phyloP scores from a whole-genome alignment of 2,329 filamentous ascomycete species.

The Aspergillus carbonarius region DNA sequence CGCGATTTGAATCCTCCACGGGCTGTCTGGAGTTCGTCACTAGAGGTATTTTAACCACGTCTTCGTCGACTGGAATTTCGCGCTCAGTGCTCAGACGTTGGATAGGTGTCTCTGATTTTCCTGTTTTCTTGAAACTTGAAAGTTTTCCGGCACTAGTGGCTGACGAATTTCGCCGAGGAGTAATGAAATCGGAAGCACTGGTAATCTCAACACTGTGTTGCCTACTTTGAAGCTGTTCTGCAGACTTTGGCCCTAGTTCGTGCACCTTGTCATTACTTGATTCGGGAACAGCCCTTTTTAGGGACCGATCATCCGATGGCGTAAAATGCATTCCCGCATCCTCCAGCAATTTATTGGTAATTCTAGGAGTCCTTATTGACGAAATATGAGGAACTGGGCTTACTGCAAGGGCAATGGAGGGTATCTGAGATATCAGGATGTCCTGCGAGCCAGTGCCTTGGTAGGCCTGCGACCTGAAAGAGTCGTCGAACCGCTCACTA shows the following conservation, averaged over 20 bases:
- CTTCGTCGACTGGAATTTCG: background rate
- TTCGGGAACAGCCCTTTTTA: background rate
- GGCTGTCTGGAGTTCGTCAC: background rate
- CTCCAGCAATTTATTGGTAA: slow-evolving; percentile 8
- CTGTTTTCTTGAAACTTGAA: background rate
- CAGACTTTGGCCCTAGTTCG: background rate
- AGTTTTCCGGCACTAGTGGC: background rate
- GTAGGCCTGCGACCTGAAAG: slow-evolving; percentile 16
- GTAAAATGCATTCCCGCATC: background rate
- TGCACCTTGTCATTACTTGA: background rate
- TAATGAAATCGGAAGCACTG: background rate
- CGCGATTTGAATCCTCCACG: background rate
- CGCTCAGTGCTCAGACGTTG: background rate
- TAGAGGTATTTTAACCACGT: background rate
- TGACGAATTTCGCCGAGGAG: background rate
- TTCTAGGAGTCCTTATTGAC: background rate
- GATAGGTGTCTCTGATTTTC: background rate
- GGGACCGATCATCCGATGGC: background rate
- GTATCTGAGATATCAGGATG: slow-evolving; percentile 24
- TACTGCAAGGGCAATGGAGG: slow-evolving; percentile 3
- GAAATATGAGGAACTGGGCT: background rate
- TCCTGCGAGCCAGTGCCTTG: slow-evolving; percentile 16
- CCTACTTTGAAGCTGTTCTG: background rate
- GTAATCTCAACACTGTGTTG: background rate
- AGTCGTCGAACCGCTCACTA: slow-evolving; percentile 3